phyloP scores from a whole-genome alignment of 352 stramenopile species.

The Aphanomyces astaci region DNA sequence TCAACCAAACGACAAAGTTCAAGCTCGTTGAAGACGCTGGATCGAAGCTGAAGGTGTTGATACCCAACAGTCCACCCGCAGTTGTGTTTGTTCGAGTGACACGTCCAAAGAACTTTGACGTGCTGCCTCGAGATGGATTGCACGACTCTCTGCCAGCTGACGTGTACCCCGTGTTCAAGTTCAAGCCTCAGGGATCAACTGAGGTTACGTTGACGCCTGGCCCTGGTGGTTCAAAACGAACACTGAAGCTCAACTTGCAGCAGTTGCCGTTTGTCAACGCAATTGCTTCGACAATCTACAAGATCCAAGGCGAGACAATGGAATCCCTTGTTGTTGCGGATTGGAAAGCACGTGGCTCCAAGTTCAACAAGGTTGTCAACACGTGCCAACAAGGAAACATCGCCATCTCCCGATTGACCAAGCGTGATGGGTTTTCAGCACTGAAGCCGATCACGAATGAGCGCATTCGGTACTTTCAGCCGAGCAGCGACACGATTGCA shows the following conservation, averaged over 20 bases:
- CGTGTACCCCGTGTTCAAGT: neutral
- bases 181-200: neutral
- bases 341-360: neutral
- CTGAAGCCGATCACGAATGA: neutral
- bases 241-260: neutral
- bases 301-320: neutral
- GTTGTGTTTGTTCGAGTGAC: neutral
- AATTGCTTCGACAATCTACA: neutral
- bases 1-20: neutral
- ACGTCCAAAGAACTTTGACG: neutral
- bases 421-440: neutral
- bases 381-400: neutral
- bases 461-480: neutral
- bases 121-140: neutral
- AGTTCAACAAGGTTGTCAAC: neutral
- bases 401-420: neutral
- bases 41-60: neutral
- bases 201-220: neutral
- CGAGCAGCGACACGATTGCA: neutral
- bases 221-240: neutral
- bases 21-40: neutral
- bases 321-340: constrained; percentile 1
- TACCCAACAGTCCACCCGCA: neutral
- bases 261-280: neutral
- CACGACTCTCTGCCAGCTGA: neutral